A percentile compares a stretch with the other conserved stretches of the same genome.
Evolutionary conservation across 306 rosid genomes (phyloP).

Genomic region (Fragaria vesca): DNA sequence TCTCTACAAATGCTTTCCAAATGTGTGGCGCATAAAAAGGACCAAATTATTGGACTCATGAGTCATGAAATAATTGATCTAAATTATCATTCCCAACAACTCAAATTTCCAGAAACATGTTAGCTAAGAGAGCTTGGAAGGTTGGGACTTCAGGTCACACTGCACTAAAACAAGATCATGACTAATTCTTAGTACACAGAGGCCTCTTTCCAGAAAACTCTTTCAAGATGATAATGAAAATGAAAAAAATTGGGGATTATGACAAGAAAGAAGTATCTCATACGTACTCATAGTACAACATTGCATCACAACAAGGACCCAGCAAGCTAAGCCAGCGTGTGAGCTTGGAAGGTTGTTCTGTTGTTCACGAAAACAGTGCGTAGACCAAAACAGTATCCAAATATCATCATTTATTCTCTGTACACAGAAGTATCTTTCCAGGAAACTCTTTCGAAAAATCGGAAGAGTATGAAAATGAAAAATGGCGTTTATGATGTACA

Average conservation of each 20-base stretch:
- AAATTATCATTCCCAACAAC: conserved; percentile 3
- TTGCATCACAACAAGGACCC: conserved; percentile 49
- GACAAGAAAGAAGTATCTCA: background rate
- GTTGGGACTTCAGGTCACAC: conserved; percentile 42
- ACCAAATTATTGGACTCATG: background rate
- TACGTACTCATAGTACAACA: background rate
- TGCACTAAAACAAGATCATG: too few species aligned
- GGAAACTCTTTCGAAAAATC: conserved; percentile 12
- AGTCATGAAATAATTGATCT: background rate
- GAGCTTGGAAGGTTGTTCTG: conserved; percentile 57
- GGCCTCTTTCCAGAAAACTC: background rate
- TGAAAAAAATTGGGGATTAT: too few species aligned
- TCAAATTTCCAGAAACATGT: background rate
- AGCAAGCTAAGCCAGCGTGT: conserved; percentile 37
- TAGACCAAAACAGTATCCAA: conserved; percentile 17
- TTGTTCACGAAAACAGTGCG: background rate
- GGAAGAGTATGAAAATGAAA: conserved; percentile 13
- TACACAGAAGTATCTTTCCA: conserved; percentile 25
- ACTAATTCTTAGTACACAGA: too few species aligned
- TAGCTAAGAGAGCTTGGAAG: conserved; percentile 38
- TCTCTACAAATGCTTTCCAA: conserved; percentile 18
- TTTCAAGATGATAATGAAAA: background rate
- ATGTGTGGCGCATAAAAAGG: conserved; percentile 27
- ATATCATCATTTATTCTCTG: conserved; percentile 28
- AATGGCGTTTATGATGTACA: conserved; percentile 32